A percentile compares a stretch with the other conserved stretches of the same genome.
phyloP scores from a whole-genome alignment of 2,329 filamentous ascomycete species.

The Microsporum audouinii region DNA sequence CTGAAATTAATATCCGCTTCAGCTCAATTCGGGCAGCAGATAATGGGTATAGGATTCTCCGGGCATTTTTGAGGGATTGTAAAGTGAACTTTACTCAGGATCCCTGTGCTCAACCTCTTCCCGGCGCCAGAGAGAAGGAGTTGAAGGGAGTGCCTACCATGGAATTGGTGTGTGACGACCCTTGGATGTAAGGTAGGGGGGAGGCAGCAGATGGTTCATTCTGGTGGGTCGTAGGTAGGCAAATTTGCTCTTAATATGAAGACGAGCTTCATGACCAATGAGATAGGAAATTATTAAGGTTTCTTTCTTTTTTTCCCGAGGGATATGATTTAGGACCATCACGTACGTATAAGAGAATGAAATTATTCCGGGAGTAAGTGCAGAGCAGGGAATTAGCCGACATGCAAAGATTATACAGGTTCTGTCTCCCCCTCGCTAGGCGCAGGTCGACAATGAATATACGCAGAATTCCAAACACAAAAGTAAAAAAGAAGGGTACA shows the following conservation, averaged over 20 bases:
- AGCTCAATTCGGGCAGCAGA: constrained; percentile 14
- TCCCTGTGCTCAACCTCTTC: constrained; percentile 14
- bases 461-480: neutral
- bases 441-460: neutral
- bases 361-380: neutral
- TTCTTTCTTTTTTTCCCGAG: neutral
- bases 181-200: neutral
- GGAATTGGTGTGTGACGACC: neutral
- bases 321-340: neutral
- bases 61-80: constrained; percentile 9
- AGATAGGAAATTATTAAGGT: neutral
- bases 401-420: neutral
- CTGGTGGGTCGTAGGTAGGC: neutral
- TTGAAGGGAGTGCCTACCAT: neutral
- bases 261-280: neutral
- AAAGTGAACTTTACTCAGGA: constrained; percentile 11
- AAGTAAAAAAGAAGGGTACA: neutral
- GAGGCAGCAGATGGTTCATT: neutral
- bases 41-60: neutral
- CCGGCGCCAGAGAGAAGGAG: neutral
- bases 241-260: neutral
- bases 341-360: neutral
- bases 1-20: constrained; percentile 13
- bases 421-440: neutral
- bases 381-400: neutral